phyloP scores from a whole-genome alignment of 257 asterid species.

The Penstemon barbatus region DNA sequence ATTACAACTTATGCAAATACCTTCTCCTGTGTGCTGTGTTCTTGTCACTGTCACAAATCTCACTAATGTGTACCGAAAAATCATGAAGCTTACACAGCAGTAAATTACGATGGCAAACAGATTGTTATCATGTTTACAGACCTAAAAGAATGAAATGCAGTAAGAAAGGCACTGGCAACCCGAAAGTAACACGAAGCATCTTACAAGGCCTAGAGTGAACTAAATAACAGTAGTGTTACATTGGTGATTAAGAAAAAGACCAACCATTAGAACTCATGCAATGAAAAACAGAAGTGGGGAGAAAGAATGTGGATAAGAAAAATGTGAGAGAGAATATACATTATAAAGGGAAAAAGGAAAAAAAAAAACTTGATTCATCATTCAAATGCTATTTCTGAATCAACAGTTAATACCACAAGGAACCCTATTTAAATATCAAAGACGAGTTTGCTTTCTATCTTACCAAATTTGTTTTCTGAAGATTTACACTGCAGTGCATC shows the following conservation, averaged over 20 bases:
- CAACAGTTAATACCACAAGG: background rate
- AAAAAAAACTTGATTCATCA: slow-evolving; percentile 1
- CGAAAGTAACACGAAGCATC: too few species aligned
- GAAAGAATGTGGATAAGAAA: too few species aligned
- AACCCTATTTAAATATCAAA: background rate
- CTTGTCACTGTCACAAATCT: slow-evolving; percentile 79
- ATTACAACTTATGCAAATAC: slow-evolving; percentile 29
- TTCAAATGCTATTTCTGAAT: slow-evolving; percentile 17
- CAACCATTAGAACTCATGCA: background rate
- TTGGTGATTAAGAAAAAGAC: slow-evolving; percentile 4
- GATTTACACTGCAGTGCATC: slow-evolving; percentile 83
- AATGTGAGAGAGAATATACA: too few species aligned
- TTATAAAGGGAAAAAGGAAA: too few species aligned
- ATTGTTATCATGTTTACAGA: too few species aligned
- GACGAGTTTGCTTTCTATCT: slow-evolving; percentile 24
- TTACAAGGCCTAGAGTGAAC: too few species aligned
- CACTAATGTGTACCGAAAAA: slow-evolving; percentile 16
- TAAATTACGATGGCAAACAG: too few species aligned
- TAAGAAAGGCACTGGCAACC: too few species aligned
- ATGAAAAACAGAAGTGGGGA: background rate
- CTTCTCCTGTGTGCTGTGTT: slow-evolving; percentile 76
- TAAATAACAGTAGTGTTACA: too few species aligned
- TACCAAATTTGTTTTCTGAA: slow-evolving; percentile 80
- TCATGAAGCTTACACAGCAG: too few species aligned
- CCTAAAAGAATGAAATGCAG: too few species aligned